Percentiles rank a stretch among this genome's conserved stretches.
These are phyloP conservation scores for Fraxinus platypoda DNA, from an alignment of 305 asterid species.

Conservation along the genomic window DNA sequence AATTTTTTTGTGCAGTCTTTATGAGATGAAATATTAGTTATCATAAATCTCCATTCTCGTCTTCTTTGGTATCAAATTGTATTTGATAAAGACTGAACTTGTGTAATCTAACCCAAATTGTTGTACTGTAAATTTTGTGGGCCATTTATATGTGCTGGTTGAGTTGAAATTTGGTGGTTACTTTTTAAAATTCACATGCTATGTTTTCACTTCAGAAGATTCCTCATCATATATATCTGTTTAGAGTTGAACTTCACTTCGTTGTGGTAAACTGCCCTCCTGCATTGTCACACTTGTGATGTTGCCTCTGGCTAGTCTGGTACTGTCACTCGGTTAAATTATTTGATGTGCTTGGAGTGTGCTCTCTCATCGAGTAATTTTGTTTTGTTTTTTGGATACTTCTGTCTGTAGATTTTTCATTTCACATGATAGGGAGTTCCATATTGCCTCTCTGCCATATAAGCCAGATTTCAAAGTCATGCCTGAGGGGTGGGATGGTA, in stretches of 20 bases:
- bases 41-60: background rate
- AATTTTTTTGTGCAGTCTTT: background rate
- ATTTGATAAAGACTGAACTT: background rate
- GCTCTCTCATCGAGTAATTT: background rate
- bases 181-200: background rate
- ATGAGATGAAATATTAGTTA: background rate
- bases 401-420: conserved; percentile 59
- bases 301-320: background rate
- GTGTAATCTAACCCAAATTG: background rate
- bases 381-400: background rate
- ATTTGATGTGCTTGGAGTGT: background rate
- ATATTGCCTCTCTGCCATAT: conserved; percentile 85
- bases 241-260: background rate
- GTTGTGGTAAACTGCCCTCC: background rate
- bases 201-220: background rate
- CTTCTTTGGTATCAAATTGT: background rate
- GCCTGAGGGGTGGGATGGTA: conserved; percentile 99
- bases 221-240: background rate
- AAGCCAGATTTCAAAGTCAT: conserved; percentile 94
- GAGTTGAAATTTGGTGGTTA: background rate
- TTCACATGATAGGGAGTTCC: conserved; percentile 86
- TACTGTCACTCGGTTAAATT: background rate
- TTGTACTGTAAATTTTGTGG: background rate
- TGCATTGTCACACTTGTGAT: background rate
- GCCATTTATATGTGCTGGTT: background rate